These are phyloP conservation scores for Ascochyta koolunga DNA, from an alignment of 2,329 filamentous ascomycete species.

Conservation along the genomic window DNA sequence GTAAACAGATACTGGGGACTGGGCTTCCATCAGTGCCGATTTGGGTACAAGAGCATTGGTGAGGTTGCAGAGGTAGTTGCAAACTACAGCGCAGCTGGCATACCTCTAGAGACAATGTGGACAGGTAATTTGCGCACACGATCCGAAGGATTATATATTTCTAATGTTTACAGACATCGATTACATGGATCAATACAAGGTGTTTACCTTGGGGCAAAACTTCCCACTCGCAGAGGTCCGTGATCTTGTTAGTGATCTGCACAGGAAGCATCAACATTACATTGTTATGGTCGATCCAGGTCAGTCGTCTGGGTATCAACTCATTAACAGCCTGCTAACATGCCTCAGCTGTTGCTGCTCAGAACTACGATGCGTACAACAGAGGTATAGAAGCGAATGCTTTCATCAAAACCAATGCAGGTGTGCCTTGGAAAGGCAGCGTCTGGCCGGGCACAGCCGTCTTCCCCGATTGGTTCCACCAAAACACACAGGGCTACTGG, in stretches of 20 bases:
- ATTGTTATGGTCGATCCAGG: constrained; percentile 78
- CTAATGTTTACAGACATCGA: constrained; percentile 61
- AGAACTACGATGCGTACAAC: constrained; percentile 62
- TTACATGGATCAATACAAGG: constrained; percentile 65
- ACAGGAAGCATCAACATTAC: constrained; percentile 70
- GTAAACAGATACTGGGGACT: constrained; percentile 53
- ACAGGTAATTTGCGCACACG: constrained; percentile 59
- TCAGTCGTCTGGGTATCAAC: background rate
- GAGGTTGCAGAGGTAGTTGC: constrained; percentile 69
- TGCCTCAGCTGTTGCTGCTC: constrained; percentile 57
- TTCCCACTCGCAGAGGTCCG: constrained; percentile 68
- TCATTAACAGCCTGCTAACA: constrained; percentile 49
- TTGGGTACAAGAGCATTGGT: constrained; percentile 61
- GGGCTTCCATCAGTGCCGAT: constrained; percentile 58
- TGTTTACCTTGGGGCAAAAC: constrained; percentile 68
- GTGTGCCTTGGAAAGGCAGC: constrained; percentile 63
- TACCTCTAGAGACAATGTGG: constrained; percentile 75
- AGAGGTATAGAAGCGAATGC: constrained; percentile 63
- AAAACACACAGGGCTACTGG: constrained; percentile 70
- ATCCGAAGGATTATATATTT: background rate
- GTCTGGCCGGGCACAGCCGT: constrained; percentile 78
- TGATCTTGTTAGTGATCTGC: constrained; percentile 68
- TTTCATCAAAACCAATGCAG: constrained; percentile 62
- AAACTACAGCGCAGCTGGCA: constrained; percentile 68
- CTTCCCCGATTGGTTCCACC: constrained; percentile 78